Evolutionary conservation across 1,284 basidiomycete species (phyloP).

Genomic region (Trichosporon sp.): DNA sequence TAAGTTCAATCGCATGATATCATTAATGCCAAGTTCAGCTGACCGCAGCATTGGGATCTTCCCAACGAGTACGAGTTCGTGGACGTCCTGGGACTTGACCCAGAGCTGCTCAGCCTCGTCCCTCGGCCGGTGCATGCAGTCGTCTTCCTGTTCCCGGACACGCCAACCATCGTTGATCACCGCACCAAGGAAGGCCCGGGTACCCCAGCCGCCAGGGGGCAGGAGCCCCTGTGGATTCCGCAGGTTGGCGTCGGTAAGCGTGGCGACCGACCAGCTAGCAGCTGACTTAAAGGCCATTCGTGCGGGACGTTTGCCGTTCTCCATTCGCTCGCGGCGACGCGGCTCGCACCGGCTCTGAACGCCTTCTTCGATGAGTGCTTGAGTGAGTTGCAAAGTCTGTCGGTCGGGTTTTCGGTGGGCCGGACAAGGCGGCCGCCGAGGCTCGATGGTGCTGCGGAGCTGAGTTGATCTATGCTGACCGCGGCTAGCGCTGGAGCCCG

Average conservation of each 20-base stretch:
- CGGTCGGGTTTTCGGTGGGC: neutral
- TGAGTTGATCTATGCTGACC: neutral
- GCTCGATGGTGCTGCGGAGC: neutral
- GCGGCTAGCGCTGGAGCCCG: constrained; percentile 7
- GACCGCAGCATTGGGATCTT: constrained; percentile 45
- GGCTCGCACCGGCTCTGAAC: constrained; percentile 28
- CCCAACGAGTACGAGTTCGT: constrained; percentile 56
- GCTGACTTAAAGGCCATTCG: constrained; percentile 33
- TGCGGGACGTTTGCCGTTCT: constrained; percentile 39
- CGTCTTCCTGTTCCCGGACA: constrained; percentile 58
- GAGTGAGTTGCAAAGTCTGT: constrained; percentile 22
- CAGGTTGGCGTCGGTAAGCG: constrained; percentile 31
- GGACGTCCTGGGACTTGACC: constrained; percentile 60
- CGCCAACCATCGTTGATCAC: constrained; percentile 30
- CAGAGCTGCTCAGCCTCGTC: constrained; percentile 59
- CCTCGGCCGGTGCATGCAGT: constrained; percentile 59
- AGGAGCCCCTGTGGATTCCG: constrained; percentile 36
- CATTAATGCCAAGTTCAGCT: neutral
- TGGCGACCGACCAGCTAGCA: neutral
- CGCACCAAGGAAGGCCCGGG: constrained; percentile 24
- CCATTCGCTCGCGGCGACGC: constrained; percentile 34
- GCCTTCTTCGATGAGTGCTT: constrained; percentile 31
- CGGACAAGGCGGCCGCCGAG: neutral
- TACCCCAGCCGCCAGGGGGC: neutral
- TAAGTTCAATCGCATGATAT: neutral